Evolutionary conservation across 768 basidiomycete genomes (phyloP).

Genomic region (Lyophyllum shimeji): DNA sequence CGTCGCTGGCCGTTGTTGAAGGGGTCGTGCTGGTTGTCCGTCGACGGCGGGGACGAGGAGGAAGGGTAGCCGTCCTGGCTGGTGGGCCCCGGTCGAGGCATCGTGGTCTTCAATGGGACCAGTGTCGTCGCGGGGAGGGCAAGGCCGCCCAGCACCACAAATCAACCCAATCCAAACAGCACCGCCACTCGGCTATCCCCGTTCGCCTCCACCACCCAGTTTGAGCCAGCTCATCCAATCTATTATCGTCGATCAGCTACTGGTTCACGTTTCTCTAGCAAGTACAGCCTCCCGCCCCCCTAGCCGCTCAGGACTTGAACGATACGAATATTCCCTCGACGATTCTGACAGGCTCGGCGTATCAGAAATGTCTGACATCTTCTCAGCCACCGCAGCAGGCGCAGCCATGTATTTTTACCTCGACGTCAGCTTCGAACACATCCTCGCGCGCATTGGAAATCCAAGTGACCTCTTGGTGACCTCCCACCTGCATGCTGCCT

Average conservation of each 20-base stretch:
- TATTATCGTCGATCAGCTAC: background rate
- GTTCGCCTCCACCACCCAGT: background rate
- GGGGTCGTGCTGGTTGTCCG: constrained; percentile 66
- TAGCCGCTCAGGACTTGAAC: too few species aligned
- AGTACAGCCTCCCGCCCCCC: too few species aligned
- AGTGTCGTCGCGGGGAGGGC: constrained; percentile 17
- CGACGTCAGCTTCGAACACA: background rate
- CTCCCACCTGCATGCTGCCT: too few species aligned
- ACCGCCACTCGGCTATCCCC: constrained; percentile 17
- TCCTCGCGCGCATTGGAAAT: background rate
- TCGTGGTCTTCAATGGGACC: constrained; percentile 37
- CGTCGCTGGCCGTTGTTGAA: constrained; percentile 50
- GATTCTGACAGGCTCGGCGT: too few species aligned
- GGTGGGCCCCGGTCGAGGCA: constrained; percentile 52
- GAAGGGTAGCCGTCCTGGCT: constrained; percentile 68
- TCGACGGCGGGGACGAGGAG: constrained; percentile 53
- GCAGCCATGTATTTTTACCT: background rate
- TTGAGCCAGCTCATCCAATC: background rate
- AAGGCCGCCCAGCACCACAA: constrained; percentile 9
- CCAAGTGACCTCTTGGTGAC: background rate
- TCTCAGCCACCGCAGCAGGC: background rate
- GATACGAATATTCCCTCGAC: too few species aligned
- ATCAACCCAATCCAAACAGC: constrained; percentile 12
- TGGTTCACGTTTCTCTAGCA: background rate
- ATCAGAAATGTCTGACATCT: background rate